phyloP scores from a whole-genome alignment of 352 stramenopile genomes.

The Phytophthora quininea region DNA sequence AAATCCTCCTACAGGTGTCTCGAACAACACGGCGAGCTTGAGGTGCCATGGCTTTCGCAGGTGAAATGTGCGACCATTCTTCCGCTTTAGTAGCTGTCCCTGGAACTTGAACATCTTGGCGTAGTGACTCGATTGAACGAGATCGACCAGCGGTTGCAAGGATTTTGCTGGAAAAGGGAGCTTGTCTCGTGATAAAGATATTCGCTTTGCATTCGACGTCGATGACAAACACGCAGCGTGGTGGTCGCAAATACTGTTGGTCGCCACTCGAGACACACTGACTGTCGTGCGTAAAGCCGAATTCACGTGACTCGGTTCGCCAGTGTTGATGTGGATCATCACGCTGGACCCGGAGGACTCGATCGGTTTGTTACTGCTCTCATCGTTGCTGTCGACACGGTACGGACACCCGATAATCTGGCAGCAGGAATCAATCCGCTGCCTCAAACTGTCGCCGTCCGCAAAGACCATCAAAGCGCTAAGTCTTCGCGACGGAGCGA shows the following conservation, averaged over 20 bases:
- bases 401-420: slow-evolving; percentile 54
- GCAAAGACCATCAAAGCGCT: slow-evolving; percentile 43
- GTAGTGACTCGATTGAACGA: slow-evolving; percentile 60
- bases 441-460: slow-evolving; percentile 44
- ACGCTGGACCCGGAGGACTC: slow-evolving; percentile 32
- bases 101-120: slow-evolving; percentile 63
- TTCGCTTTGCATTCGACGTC: slow-evolving; percentile 29
- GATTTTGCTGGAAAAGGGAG: slow-evolving; percentile 20
- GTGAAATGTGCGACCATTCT: slow-evolving; percentile 54
- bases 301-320: slow-evolving; percentile 20
- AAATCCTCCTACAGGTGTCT: slow-evolving; percentile 67
- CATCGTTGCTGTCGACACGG: slow-evolving; percentile 16
- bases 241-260: slow-evolving; percentile 39
- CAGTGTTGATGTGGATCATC: slow-evolving; percentile 22
- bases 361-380: slow-evolving; percentile 15
- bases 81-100: slow-evolving; percentile 56
- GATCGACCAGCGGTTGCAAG: slow-evolving; percentile 17
- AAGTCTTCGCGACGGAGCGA: slow-evolving; percentile 10
- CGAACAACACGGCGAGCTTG: slow-evolving; percentile 62
- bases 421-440: slow-evolving; percentile 56
- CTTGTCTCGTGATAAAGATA: slow-evolving; percentile 35
- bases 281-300: slow-evolving; percentile 13
- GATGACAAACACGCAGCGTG: slow-evolving; percentile 34
- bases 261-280: slow-evolving; percentile 12
- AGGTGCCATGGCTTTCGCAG: slow-evolving; percentile 61